These are phyloP conservation scores for Dalbergia oliveri DNA, from an alignment of 306 rosid species.

Conservation along the genomic window DNA sequence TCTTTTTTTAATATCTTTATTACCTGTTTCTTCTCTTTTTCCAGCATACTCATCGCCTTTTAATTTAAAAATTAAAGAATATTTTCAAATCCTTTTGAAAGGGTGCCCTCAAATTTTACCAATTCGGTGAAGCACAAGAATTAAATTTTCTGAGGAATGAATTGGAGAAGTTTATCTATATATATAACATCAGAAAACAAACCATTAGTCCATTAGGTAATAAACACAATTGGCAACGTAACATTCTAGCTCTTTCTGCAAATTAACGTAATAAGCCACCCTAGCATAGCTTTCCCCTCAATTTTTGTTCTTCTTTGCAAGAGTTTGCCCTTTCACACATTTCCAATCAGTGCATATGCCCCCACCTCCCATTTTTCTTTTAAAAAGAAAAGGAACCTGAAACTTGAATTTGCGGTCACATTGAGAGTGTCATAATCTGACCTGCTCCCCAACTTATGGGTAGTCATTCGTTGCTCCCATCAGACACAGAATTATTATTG, in stretches of 20 bases:
- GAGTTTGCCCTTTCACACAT: background rate
- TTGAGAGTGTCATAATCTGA: background rate
- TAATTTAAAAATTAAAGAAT: slow-evolving; percentile 10
- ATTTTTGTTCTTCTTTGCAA: background rate
- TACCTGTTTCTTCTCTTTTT: background rate
- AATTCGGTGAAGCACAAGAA: background rate
- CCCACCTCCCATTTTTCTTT: too few relatives aligned
- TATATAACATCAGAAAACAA: background rate
- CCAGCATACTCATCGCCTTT: background rate
- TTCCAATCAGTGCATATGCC: too few relatives aligned
- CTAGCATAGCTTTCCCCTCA: background rate
- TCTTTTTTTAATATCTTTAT: background rate
- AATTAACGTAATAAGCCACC: background rate
- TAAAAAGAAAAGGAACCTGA: too few relatives aligned
- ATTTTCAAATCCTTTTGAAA: background rate
- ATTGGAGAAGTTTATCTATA: background rate
- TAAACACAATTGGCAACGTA: background rate
- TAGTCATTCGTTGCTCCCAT: background rate
- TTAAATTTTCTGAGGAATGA: background rate
- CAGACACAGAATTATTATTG: background rate
- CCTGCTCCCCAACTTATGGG: background rate
- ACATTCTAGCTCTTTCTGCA: background rate
- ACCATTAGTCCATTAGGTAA: background rate
- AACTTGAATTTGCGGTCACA: background rate
- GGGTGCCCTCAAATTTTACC: slow-evolving; percentile 7